Evolutionary conservation across 192 early-diverging fungal genomes (phyloP), one percentile per base, ranked within the genome.

Genomic region (Gonapodya sp.): DNA sequence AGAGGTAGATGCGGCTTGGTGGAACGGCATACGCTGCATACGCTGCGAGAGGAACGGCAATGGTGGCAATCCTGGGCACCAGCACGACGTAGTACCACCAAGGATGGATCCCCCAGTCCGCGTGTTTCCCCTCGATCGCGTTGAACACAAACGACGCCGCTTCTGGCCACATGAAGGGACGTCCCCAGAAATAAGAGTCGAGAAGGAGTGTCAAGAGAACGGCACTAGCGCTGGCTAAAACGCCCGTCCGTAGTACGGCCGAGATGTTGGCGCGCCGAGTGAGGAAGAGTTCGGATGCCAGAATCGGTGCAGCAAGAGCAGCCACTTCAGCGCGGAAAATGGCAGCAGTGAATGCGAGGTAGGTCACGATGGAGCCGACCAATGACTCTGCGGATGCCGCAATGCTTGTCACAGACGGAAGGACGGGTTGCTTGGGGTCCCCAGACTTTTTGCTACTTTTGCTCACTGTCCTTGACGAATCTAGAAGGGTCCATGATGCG

Each of bases 151-250:
- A 94, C 0, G 94, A 93, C 0, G 83, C 81, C 18, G 87, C 86
- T 81, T 96, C 94, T 1, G 95, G 93, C 94, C 93, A 95, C 33
- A 92, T 80, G 81, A 83, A 86, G 31, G 78, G 64, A 30, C 81
- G 73, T n/a, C 87, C 80, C 95, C 95, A 96, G 83, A 96, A 93
- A 78, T 88, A 92, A 18, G 93, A 91, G 85, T 96, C 95, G 30
- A 95, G 81, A 1, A 80, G 78, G 35, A 93, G 80, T 14, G 93
- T 89, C 36, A 85, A 1, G 0, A 37, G 79, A 36, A 87, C 81
- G 64, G 79, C 72, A 33, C 80, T 24, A 8, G 83, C 80, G n/a
- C 87, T 84, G 0, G 72, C 32, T 0, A 81, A 34, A 33, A 83
- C 73, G 1, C 78, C 74, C 8, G 24, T 73, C 0, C 78, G 46